Percentiles rank a stretch among this genome's conserved stretches.
Evolutionary conservation across 2,329 filamentous ascomycete genomes (phyloP).

Genomic region (Cladosporium cucumerinum): DNA sequence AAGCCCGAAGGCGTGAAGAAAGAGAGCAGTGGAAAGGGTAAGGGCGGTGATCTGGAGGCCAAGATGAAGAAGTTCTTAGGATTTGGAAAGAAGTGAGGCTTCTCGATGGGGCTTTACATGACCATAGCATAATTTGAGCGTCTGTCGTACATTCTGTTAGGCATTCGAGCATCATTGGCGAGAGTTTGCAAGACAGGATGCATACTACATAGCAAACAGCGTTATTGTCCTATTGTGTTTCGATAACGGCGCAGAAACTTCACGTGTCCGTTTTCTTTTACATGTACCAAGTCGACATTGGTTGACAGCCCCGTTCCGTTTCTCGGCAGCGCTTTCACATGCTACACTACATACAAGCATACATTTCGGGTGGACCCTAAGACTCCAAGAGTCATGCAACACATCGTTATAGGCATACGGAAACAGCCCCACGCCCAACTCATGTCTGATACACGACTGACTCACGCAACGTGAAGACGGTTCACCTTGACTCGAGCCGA

Average conservation of each 20-base stretch:
- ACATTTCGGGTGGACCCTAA: too few species aligned
- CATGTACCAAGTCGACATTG: not conserved
- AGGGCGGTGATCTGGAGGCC: slow-evolving; percentile 37
- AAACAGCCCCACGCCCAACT: not conserved
- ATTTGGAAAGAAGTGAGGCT: slow-evolving; percentile 63
- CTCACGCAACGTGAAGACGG: not conserved
- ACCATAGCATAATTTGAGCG: not conserved
- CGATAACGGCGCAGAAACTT: not conserved
- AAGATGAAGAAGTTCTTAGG: slow-evolving; percentile 70
- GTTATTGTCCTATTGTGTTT: not conserved
- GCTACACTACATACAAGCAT: not conserved
- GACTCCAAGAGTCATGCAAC: not conserved
- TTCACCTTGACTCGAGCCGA: not conserved
- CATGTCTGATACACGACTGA: not conserved
- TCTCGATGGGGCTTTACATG: not conserved
- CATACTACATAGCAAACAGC: not conserved
- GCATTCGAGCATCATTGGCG: not conserved
- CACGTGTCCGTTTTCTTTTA: not conserved
- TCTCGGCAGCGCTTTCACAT: not conserved
- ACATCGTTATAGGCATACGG: not conserved
- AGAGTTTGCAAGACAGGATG: not conserved
- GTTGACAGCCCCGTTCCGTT: not conserved
- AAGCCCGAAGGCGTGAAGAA: slow-evolving; percentile 31
- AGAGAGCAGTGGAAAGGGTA: slow-evolving; percentile 31
- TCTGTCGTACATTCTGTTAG: not conserved